Conservation (phyloP, 2,329 filamentous ascomycete genomes). For the Trichoderma aggressivum region DNA sequence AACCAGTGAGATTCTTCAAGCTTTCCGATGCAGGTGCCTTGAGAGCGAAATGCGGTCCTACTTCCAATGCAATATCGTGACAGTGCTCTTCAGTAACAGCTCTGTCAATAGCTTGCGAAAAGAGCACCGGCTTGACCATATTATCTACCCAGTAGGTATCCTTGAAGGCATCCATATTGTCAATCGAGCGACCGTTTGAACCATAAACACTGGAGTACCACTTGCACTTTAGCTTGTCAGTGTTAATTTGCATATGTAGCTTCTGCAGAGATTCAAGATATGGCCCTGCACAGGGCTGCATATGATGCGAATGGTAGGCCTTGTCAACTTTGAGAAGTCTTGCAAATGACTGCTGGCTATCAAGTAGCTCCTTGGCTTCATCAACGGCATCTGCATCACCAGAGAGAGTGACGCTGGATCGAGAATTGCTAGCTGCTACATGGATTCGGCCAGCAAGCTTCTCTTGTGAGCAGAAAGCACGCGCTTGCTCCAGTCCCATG, state of each 20-base stretch:
- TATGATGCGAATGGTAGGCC: neutral
- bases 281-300: neutral
- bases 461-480: neutral
- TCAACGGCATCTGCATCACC: neutral
- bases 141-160: neutral
- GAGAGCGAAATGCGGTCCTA: neutral
- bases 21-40: neutral
- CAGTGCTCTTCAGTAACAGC: neutral
- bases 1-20: neutral
- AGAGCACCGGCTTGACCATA: neutral
- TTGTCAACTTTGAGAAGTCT: neutral
- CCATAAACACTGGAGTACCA: neutral
- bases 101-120: neutral
- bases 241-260: neutral
- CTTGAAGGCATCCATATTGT: neutral
- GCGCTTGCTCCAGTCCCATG: neutral
- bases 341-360: neutral
- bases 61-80: neutral
- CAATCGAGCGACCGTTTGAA: neutral
- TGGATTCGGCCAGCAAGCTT: neutral
- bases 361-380: neutral
- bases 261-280: neutral
- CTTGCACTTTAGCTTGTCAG: neutral
- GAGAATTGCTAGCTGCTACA: neutral
- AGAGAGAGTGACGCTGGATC: neutral